A percentile compares a stretch with the other conserved stretches of the same genome.
phyloP scores from a whole-genome alignment of 129 eudicot genomes.

The Deinandra increscens region DNA sequence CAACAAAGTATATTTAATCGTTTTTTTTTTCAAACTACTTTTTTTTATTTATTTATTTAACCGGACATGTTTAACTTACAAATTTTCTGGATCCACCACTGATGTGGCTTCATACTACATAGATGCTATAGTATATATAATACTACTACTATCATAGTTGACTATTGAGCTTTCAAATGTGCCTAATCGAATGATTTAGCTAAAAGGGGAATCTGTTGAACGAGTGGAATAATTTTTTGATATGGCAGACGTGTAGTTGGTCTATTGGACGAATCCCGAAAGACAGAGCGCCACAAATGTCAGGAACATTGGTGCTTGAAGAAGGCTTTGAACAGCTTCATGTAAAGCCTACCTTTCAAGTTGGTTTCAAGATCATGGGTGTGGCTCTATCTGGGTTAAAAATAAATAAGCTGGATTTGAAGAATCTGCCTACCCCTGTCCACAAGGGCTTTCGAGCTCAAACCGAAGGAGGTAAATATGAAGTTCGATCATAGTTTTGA shows the following conservation, averaged over 20 bases:
- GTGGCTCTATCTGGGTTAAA: conserved; percentile 89
- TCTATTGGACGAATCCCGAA: conserved; percentile 79
- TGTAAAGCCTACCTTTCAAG: conserved; percentile 76
- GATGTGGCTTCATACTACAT: not conserved
- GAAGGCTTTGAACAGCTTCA: conserved; percentile 67
- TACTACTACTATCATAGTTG: not conserved
- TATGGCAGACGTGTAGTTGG: conserved; percentile 82
- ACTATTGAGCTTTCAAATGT: not conserved
- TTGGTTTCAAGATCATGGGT: conserved; percentile 74
- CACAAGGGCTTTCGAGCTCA: conserved; percentile 90
- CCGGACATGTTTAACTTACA: no score
- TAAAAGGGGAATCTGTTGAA: not conserved
- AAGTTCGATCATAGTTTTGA: conserved; percentile 61
- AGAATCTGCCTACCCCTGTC: conserved; percentile 66
- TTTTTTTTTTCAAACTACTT: no score
- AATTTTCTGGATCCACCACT: no score
- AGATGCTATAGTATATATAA: not conserved
- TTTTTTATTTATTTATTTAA: no score
- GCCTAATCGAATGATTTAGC: not conserved
- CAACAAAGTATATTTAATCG: no score
- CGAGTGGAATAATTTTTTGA: not conserved
- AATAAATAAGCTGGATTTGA: conserved; percentile 67
- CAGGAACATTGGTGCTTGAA: conserved; percentile 76
- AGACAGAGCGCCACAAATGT: conserved; percentile 82
- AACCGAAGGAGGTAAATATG: conserved; percentile 70